Conservation (phyloP, 1,284 basidiomycete genomes). For the Fistulina hepatica region DNA sequence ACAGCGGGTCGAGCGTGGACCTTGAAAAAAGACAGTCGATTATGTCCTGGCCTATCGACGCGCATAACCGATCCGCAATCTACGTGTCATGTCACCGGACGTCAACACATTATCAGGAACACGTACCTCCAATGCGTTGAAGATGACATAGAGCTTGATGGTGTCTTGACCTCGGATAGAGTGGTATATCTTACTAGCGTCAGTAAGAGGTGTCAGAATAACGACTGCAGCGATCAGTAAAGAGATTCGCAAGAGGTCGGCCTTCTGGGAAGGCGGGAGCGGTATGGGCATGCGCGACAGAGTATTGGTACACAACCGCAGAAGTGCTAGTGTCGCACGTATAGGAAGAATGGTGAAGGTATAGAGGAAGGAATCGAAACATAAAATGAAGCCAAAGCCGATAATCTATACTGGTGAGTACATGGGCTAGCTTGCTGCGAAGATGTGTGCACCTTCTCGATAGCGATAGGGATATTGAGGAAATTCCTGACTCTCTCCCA, state of each 20-base stretch:
- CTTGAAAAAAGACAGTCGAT: slow-evolving; percentile 94
- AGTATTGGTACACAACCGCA: slow-evolving; percentile 45
- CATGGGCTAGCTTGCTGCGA: not conserved
- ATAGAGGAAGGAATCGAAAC: slow-evolving; percentile 95
- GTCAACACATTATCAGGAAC: slow-evolving; percentile 4
- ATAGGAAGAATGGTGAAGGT: slow-evolving; percentile 97
- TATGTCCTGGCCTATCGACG: slow-evolving; percentile 96
- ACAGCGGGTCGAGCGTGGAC: slow-evolving; percentile 75
- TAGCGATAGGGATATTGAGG: slow-evolving; percentile 82
- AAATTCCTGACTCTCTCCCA: slow-evolving; percentile 99
- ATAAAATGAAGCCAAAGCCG: slow-evolving; percentile 86
- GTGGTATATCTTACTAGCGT: slow-evolving; percentile 98
- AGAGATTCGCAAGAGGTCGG: slow-evolving; percentile 75
- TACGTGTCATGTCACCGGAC: slow-evolving; percentile 24
- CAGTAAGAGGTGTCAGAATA: slow-evolving; percentile 75
- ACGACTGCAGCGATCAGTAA: slow-evolving; percentile 70
- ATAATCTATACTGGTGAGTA: slow-evolving; percentile 52
- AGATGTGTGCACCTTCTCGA: slow-evolving; percentile 90
- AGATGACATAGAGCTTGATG: slow-evolving; percentile 98
- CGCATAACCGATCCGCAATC: slow-evolving; percentile 93
- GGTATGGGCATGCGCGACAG: slow-evolving; percentile 38
- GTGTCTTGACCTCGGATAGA: slow-evolving; percentile 97
- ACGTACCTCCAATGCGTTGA: slow-evolving; percentile 89
- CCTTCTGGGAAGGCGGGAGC: slow-evolving; percentile 81
- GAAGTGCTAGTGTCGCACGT: slow-evolving; percentile 63